These are phyloP conservation scores for Lathyrus sativus DNA, from an alignment of 306 rosid species.

Conservation along the genomic window DNA sequence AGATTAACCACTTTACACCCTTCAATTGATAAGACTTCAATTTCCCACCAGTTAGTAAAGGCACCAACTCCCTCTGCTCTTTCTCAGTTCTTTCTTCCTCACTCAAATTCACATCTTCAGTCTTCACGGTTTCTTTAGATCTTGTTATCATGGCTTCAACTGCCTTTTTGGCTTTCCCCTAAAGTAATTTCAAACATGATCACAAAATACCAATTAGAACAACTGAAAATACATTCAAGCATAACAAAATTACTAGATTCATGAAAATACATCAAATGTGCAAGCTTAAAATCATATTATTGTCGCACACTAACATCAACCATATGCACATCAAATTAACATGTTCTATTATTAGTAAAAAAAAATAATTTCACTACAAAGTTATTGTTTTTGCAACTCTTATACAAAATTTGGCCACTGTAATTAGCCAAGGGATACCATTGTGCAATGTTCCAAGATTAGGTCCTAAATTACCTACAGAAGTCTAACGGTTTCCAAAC, in stretches of 20 bases:
- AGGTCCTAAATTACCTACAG: too few species aligned
- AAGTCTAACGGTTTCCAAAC: too few species aligned
- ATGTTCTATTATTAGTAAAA: background rate
- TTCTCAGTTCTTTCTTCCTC: slow-evolving; percentile 72
- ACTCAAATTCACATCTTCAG: slow-evolving; percentile 60
- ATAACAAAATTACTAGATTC: background rate
- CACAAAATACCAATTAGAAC: slow-evolving; percentile 3
- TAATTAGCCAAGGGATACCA: too few species aligned
- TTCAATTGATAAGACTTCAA: slow-evolving; percentile 86
- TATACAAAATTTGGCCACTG: background rate
- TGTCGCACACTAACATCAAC: background rate
- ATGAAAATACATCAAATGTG: background rate
- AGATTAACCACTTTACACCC: slow-evolving; percentile 96
- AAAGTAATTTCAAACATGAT: slow-evolving; percentile 26
- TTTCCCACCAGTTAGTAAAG: slow-evolving; percentile 83
- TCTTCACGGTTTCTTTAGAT: slow-evolving; percentile 65
- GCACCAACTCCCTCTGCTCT: slow-evolving; percentile 86
- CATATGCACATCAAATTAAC: background rate
- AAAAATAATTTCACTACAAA: background rate
- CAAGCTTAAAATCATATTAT: slow-evolving; percentile 7
- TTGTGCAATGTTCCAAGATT: too few species aligned
- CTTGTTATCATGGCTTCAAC: slow-evolving; percentile 94
- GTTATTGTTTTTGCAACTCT: background rate
- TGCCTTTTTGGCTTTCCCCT: slow-evolving; percentile 88
- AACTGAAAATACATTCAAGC: slow-evolving; percentile 18